Evolutionary conservation across 2,329 filamentous ascomycete genomes (phyloP).

Genomic region (Hypoxylon sp.): DNA sequence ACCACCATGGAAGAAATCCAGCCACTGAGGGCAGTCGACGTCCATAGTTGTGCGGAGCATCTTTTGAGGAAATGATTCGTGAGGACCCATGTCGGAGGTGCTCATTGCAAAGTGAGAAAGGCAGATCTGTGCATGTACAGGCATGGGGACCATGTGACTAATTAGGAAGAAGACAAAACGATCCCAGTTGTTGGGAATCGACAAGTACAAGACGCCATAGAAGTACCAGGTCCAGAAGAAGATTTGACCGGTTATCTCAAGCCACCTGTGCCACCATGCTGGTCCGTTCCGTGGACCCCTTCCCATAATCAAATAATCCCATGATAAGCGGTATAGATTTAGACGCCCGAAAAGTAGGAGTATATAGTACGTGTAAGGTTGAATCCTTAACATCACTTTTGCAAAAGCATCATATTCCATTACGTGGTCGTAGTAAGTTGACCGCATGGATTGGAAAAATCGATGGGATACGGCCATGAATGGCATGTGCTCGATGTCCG

Average conservation of each 20-base stretch:
- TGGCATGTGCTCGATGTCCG: conserved; percentile 92
- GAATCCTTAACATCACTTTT: conserved; percentile 78
- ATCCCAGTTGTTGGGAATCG: conserved; percentile 77
- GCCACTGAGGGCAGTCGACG: conserved; percentile 87
- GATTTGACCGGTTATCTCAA: conserved; percentile 82
- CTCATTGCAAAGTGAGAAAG: conserved; percentile 96
- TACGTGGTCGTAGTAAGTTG: conserved; percentile 85
- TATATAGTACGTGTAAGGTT: conserved; percentile 87
- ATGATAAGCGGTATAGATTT: conserved; percentile 88
- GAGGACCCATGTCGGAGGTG: conserved; percentile 84
- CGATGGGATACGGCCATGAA: conserved; percentile 90
- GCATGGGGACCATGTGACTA: conserved; percentile 85
- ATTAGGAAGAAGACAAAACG: conserved; percentile 83
- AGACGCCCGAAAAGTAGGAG: conserved; percentile 86
- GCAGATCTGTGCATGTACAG: conserved; percentile 90
- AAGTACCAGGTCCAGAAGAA: conserved; percentile 93
- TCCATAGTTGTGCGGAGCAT: conserved; percentile 97
- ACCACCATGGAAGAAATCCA: conserved; percentile 91
- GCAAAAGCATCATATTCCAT: conserved; percentile 85
- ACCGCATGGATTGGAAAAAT: conserved; percentile 79
- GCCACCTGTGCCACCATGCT: conserved; percentile 85
- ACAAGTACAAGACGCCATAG: conserved; percentile 82
- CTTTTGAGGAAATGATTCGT: conserved; percentile 90
- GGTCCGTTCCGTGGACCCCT: conserved; percentile 81
- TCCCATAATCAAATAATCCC: conserved; percentile 80